Conservation (phyloP, 2,329 filamentous ascomycete genomes). For the Ilyonectria mors-panacis region DNA sequence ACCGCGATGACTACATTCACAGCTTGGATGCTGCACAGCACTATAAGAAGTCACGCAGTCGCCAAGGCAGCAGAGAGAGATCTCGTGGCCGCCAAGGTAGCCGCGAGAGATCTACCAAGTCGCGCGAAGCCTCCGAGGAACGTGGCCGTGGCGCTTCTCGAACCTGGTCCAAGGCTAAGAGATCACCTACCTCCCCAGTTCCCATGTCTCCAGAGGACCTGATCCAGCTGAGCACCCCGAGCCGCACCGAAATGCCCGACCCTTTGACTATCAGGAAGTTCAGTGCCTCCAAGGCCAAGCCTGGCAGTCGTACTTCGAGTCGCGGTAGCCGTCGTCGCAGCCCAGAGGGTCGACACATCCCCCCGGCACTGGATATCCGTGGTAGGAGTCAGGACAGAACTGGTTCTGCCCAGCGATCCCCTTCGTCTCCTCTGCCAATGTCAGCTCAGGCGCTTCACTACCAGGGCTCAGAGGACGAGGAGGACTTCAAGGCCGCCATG, state of each 20-base stretch:
- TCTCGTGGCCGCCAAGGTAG: constrained; percentile 63
- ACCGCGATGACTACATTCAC: constrained; percentile 87
- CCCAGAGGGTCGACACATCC: constrained; percentile 59
- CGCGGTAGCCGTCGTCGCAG: constrained; percentile 64
- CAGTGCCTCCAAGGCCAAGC: constrained; percentile 50
- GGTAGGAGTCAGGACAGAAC: constrained; percentile 75
- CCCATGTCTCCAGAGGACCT: constrained; percentile 95
- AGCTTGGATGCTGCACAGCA: constrained; percentile 85
- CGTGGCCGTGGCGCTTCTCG: constrained; percentile 77
- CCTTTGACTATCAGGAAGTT: constrained; percentile 63
- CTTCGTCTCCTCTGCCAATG: constrained; percentile 86
- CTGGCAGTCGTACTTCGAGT: constrained; percentile 65
- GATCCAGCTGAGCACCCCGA: constrained; percentile 71
- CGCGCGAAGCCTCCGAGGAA: constrained; percentile 77
- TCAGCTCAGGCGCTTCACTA: constrained; percentile 63
- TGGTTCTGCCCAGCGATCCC: constrained; percentile 76
- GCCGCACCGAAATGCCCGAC: constrained; percentile 53
- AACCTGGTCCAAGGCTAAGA: constrained; percentile 81
- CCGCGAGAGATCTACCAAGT: constrained; percentile 65
- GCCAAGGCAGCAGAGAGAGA: constrained; percentile 69
- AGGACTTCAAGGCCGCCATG: constrained; percentile 68
- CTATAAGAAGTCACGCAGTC: constrained; percentile 67
- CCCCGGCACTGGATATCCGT: constrained; percentile 65
- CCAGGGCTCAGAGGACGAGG: constrained; percentile 74
- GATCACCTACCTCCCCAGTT: constrained; percentile 91